A percentile compares a stretch with the other conserved stretches of the same genome.
Evolutionary conservation across 257 asterid genomes (phyloP).

Genomic region (Echites panduratus): DNA sequence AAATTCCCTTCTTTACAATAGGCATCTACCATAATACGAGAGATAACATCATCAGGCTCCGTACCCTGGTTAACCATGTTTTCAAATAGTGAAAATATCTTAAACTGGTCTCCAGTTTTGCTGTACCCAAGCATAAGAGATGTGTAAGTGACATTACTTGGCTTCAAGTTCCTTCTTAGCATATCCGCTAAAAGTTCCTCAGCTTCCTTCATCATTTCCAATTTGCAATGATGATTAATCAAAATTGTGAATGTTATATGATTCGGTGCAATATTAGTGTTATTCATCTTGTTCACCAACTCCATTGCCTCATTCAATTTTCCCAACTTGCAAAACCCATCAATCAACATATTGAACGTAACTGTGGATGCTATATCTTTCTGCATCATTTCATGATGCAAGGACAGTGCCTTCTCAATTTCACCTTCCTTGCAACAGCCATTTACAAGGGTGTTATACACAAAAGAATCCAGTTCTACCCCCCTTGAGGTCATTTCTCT

Average conservation of each 20-base stretch:
- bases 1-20: constrained; percentile 46
- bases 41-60: constrained; percentile 69
- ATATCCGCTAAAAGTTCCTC: constrained; percentile 60
- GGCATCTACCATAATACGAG: constrained; percentile 49
- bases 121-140: constrained; percentile 66
- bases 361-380: constrained; percentile 51
- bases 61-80: constrained; percentile 54
- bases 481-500: constrained; percentile 56
- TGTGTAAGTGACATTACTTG: constrained; percentile 67
- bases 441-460: constrained; percentile 58
- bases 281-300: constrained; percentile 56
- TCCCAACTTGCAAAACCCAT: constrained; percentile 69
- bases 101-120: constrained; percentile 52
- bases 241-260: constrained; percentile 67
- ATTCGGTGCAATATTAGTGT: constrained; percentile 54
- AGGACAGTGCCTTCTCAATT: constrained; percentile 51
- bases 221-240: constrained; percentile 57
- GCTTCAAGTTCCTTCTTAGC: constrained; percentile 51
- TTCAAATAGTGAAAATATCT: constrained; percentile 56
- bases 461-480: constrained; percentile 59
- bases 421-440: constrained; percentile 80
- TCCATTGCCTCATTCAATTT: constrained; percentile 49
- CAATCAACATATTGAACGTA: constrained; percentile 68
- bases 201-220: constrained; percentile 55
- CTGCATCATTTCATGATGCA: constrained; percentile 47